Conservation (phyloP, 805 yeast species). For the Ogataea trehalophila region DNA sequence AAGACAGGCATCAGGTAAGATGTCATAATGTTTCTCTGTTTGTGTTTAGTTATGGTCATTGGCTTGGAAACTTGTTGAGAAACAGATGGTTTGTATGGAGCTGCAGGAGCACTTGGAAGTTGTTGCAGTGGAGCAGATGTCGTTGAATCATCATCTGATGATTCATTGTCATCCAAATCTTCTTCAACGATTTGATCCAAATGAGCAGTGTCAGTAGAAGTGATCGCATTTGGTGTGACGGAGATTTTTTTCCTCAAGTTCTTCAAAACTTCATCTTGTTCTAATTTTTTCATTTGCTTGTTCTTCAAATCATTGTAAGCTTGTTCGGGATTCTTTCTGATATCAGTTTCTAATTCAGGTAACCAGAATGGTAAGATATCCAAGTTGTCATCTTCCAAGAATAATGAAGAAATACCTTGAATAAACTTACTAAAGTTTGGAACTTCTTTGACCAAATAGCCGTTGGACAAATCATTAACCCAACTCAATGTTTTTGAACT, state of each 20-base stretch:
- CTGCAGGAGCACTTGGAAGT: conserved; percentile 1
- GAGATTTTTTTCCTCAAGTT: conserved; percentile 39
- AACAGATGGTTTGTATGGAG: conserved; percentile 3
- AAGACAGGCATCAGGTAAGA: conserved; percentile 30
- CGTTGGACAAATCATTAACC: conserved; percentile 80
- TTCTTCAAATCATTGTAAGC: conserved; percentile 64
- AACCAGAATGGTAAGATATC: conserved; percentile 94
- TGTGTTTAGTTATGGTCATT: conserved; percentile 5
- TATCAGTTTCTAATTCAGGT: conserved; percentile 79
- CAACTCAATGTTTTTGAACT: conserved; percentile 49
- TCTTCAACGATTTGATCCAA: conserved; percentile 31
- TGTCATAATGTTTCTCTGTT: conserved; percentile 9
- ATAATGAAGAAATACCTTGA: conserved; percentile 87
- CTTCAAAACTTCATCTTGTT: conserved; percentile 33
- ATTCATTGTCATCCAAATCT: conserved; percentile 39
- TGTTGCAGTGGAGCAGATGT: conserved; percentile 30
- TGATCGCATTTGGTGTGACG: conserved; percentile 32
- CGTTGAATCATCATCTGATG: conserved; percentile 52
- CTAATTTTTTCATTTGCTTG: conserved; percentile 44
- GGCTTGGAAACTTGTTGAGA: conserved; percentile 2
- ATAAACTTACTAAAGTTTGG: conserved; percentile 90
- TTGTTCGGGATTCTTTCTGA: conserved; percentile 71
- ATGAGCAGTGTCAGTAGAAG: conserved; percentile 23
- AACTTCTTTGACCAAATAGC: conserved; percentile 86
- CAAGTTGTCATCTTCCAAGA: conserved; percentile 83